phyloP scores from a whole-genome alignment of 345 rosid species.

The Lagerstroemia speciosa region DNA sequence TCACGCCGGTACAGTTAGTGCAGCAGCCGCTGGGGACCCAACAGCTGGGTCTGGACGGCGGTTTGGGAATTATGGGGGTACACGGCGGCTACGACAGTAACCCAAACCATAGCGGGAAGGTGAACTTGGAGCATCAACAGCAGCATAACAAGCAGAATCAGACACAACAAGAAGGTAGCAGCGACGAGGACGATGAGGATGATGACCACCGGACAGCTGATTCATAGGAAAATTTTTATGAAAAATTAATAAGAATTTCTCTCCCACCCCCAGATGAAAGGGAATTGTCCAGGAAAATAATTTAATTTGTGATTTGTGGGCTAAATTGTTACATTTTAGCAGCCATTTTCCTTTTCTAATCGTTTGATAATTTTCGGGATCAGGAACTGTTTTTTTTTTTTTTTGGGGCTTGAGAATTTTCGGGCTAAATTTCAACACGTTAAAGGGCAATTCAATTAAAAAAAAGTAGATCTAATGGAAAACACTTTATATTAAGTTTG shows the following conservation, averaged over 20 bases:
- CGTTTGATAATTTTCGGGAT: neutral
- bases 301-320: neutral
- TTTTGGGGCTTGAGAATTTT: too few species aligned
- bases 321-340: neutral
- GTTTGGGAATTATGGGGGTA: slow-evolving; percentile 38
- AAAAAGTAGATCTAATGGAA: too few species aligned
- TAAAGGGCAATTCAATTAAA: too few species aligned
- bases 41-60: slow-evolving; percentile 53
- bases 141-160: slow-evolving; percentile 38
- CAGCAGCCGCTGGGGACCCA: slow-evolving; percentile 54
- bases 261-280: too few species aligned
- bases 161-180: slow-evolving; percentile 5
- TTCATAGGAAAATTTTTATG: slow-evolving; percentile 4
- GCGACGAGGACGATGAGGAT: slow-evolving; percentile 9
- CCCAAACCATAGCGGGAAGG: slow-evolving; percentile 17
- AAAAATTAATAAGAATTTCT: neutral
- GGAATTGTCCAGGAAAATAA: too few species aligned
- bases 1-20: slow-evolving; percentile 47
- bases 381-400: neutral
- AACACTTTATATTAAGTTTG: too few species aligned
- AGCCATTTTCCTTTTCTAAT: neutral
- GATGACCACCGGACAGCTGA: slow-evolving; percentile 5
- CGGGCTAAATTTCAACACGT: too few species aligned
- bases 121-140: slow-evolving; percentile 46
- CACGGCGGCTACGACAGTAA: slow-evolving; percentile 12